Evolutionary conservation across 2,329 filamentous ascomycete species (phyloP).

Genomic region (Pestalotiopsis sp.): DNA sequence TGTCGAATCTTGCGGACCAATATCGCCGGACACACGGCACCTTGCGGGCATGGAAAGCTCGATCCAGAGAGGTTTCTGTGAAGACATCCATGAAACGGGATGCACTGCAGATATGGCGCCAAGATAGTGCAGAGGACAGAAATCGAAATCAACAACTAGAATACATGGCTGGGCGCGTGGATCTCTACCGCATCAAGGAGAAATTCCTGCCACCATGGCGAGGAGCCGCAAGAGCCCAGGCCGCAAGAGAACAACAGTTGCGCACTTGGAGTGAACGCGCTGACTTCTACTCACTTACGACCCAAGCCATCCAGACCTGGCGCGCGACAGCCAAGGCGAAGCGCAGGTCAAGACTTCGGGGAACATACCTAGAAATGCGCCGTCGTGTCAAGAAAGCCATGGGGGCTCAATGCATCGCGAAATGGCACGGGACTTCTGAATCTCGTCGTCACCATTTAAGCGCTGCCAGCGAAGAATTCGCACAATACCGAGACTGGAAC

Average conservation of each 20-base stretch:
- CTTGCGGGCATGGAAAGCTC: conserved; percentile 20
- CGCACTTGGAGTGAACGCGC: conserved; percentile 28
- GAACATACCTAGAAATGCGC: conserved; percentile 35
- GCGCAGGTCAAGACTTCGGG: conserved; percentile 32
- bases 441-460: conserved; percentile 30
- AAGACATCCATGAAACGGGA: conserved; percentile 15
- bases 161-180: conserved; percentile 29
- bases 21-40: conserved; percentile 16
- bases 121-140: conserved; percentile 19
- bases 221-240: conserved; percentile 21
- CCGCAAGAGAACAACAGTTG: conserved; percentile 25
- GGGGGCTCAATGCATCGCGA: conserved; percentile 30
- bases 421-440: conserved; percentile 30
- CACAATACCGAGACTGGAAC: conserved; percentile 26
- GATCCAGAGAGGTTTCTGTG: conserved; percentile 13
- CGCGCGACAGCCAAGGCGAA: conserved; percentile 27
- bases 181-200: conserved; percentile 30
- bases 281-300: conserved; percentile 32
- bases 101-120: conserved; percentile 15
- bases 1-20: conserved; percentile 13
- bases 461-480: conserved; percentile 23
- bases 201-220: conserved; percentile 31
- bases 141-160: conserved; percentile 24
- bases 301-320: conserved; percentile 27
- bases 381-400: conserved; percentile 35